Percentiles rank a stretch among this genome's conserved stretches.
phyloP scores from a whole-genome alignment of 805 yeast genomes.

The Teunomyces atbi region DNA sequence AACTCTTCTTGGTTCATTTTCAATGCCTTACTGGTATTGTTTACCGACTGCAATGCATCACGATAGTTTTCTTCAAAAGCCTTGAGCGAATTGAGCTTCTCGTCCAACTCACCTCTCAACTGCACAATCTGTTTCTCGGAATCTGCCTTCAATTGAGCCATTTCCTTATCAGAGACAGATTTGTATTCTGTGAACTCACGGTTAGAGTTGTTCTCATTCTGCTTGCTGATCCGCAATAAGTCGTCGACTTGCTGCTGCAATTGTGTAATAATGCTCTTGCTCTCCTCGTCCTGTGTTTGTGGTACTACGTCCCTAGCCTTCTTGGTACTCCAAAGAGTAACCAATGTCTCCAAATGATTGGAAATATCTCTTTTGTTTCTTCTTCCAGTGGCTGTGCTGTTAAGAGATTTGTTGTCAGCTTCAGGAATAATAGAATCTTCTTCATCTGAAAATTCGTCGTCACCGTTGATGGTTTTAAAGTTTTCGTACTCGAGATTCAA shows the following conservation, averaged over 20 bases:
- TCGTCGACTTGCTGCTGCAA: conserved; percentile 60
- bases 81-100: conserved; percentile 28
- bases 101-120: conserved; percentile 32
- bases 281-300: conserved; percentile 7
- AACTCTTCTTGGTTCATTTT: conserved; percentile 72
- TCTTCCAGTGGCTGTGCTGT: conserved; percentile 20
- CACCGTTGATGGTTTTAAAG: conserved; percentile 34
- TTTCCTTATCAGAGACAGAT: conserved; percentile 30
- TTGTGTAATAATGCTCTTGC: conserved; percentile 30
- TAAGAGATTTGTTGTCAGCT: conserved; percentile 20
- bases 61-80: conserved; percentile 64
- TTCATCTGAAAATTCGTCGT: conserved; percentile 28
- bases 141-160: conserved; percentile 13
- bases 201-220: conserved; percentile 23
- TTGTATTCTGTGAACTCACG: conserved; percentile 33
- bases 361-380: conserved; percentile 31
- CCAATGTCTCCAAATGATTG: conserved; percentile 34
- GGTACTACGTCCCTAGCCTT: conserved; percentile 9
- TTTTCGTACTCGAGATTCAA: conserved; percentile 45
- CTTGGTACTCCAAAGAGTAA: conserved; percentile 30
- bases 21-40: conserved; percentile 73
- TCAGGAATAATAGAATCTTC: conserved; percentile 19
- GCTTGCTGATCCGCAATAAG: conserved; percentile 47
- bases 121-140: conserved; percentile 29
- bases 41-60: conserved; percentile 68